Evolutionary conservation across 306 rosid genomes (phyloP).

Genomic region (Inga laurina): DNA sequence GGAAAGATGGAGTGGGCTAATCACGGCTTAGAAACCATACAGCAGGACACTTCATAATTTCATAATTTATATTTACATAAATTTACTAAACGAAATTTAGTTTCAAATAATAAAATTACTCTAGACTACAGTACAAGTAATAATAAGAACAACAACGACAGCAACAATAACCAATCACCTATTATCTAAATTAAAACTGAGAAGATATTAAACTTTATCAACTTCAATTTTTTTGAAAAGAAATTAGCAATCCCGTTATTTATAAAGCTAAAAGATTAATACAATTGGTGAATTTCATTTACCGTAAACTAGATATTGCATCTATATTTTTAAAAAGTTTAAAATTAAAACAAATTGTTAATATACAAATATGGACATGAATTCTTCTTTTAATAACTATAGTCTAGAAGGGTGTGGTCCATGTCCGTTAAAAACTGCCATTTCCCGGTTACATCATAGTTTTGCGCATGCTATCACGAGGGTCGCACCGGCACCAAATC

Average conservation of each 20-base stretch:
- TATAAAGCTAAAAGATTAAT: not conserved
- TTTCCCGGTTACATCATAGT: not conserved
- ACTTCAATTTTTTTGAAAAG: not conserved
- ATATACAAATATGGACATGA: not conserved
- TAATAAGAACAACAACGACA: not conserved
- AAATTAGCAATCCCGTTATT: not conserved
- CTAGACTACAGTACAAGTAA: not conserved
- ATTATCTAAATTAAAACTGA: not conserved
- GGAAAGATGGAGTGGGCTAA: not conserved
- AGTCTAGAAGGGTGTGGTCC: not conserved
- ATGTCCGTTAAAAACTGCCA: not conserved
- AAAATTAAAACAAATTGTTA: not conserved
- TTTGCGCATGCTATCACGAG: not conserved
- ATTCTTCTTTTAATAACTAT: not conserved
- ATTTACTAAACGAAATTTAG: not conserved
- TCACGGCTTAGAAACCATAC: not conserved
- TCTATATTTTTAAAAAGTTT: not conserved
- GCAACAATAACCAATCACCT: not conserved
- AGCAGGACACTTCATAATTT: not conserved
- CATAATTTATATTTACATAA: not conserved
- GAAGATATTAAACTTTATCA: not conserved
- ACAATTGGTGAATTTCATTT: not conserved
- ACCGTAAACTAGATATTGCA: not conserved
- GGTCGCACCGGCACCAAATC: not conserved
- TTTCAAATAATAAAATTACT: not conserved